A percentile compares a stretch with the other conserved stretches of the same genome.
Evolutionary conservation across 1,139 yeast genomes (phyloP).

Genomic region (Scheffersomyces illinoinensis): DNA sequence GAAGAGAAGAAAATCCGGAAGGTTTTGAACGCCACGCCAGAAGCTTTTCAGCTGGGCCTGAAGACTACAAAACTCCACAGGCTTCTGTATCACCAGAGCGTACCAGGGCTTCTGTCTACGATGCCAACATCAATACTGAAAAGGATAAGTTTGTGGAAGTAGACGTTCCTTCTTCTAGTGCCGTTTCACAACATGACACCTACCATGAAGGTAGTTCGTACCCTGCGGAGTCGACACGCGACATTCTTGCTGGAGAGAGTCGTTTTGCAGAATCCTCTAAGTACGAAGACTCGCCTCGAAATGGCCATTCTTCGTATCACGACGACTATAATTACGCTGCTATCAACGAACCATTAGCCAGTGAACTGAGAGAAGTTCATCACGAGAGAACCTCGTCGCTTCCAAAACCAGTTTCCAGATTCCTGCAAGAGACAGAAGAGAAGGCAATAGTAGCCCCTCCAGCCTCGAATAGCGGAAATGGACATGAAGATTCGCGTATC

Average conservation of each 20-base stretch:
- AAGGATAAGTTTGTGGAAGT: conserved; percentile 7
- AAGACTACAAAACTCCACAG: conserved; percentile 45
- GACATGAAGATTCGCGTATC: conserved; percentile 25
- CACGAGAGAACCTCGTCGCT: background rate
- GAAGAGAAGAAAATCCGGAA: conserved; percentile 7
- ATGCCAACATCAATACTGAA: background rate
- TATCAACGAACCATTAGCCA: background rate
- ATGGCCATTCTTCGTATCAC: conserved; percentile 15
- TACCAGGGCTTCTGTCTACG: background rate
- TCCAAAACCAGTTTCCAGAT: background rate
- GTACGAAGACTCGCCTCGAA: conserved; percentile 6
- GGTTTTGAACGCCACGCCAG: conserved; percentile 37
- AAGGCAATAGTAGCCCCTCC: background rate
- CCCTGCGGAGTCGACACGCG: background rate
- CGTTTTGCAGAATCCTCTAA: background rate
- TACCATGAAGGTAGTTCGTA: background rate
- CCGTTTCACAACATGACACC: conserved; percentile 1
- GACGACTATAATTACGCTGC: conserved; percentile 9
- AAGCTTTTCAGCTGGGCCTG: conserved; percentile 43
- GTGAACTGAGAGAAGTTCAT: background rate
- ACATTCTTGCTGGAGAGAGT: background rate
- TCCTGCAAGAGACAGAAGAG: background rate
- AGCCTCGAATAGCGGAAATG: conserved; percentile 1
- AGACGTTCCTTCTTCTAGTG: conserved; percentile 5
- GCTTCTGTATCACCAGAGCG: conserved; percentile 33